Base-by-base conservation (phyloP, 148 eudicot genomes). In the Vaccinium darrowii region DNA sequence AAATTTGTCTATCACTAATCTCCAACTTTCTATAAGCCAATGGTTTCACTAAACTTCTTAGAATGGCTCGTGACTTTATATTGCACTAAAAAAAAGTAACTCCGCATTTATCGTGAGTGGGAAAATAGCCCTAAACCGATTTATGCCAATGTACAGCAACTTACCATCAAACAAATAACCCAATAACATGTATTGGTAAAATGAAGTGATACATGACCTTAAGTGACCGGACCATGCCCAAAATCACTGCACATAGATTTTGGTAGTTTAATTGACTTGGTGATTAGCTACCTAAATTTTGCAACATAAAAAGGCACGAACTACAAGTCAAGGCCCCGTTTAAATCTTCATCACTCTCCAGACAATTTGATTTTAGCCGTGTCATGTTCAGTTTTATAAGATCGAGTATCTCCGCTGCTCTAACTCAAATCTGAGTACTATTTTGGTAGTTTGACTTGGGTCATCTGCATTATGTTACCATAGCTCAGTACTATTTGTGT, bases 21-120 rank as follows among this genome's bases (percentile, higher is more conserved):
- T 82, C 49, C 43, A 51, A 49, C 84, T 69, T 49, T 82, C 8
- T 25, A 50, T 16, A 27, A 82, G 84, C 76, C 84, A 82, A 82
- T 69, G 36, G 49, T 69, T 69, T 21, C 13, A 25, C 53, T n/a
- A n/a, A 63, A 81, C 74, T 33, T 82, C 67, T 3, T 5, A 7
- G 15, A 82, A 67, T 69, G 84, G 15, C 47, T 50, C 8, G 8
- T 82, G 62, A 82, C 76, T 14, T 19, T 36, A 50, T 23, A 67
- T 81, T 23, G 83, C 56, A 63, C 54, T 21, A 30, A n/a, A 60
- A 39, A 58, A 30, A 18, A 73, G 1, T 33, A 33, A 33, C 36
- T 60, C 21, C 5, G 3, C n/a, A 27, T 25, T 81, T 81, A 78
- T 78, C 63, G 9, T 14, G 47, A 53, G 11, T 27, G 60, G 30